Evolutionary conservation across 495 filamentous ascomycete genomes (phyloP).

Genomic region (Elasticomyces elasticus): DNA sequence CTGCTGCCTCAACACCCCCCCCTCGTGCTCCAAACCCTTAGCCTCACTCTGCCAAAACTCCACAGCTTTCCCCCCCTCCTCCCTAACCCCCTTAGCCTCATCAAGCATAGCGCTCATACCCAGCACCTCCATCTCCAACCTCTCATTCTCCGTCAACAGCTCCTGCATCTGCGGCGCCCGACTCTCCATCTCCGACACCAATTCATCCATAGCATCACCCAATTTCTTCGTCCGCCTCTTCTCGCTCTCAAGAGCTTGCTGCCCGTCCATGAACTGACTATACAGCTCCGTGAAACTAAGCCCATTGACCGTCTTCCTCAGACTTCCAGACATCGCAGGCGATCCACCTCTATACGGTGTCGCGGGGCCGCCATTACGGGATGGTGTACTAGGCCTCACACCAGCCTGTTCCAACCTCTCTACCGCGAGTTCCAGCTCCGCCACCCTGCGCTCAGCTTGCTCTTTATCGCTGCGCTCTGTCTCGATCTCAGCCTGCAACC

Average conservation of each 20-base stretch:
- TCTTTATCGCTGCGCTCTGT: slow-evolving; percentile 65
- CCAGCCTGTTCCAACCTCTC: slow-evolving; percentile 52
- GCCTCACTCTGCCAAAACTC: slow-evolving; percentile 66
- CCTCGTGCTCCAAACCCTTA: slow-evolving; percentile 59
- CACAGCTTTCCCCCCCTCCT: slow-evolving; percentile 47
- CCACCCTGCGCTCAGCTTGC: slow-evolving; percentile 56
- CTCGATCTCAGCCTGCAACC: slow-evolving; percentile 68
- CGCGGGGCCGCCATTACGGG: slow-evolving; percentile 40
- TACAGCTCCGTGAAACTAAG: slow-evolving; percentile 60
- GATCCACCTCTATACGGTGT: slow-evolving; percentile 41
- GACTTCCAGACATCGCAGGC: slow-evolving; percentile 30
- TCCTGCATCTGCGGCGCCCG: slow-evolving; percentile 54
- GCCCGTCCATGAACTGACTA: slow-evolving; percentile 52
- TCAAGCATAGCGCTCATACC: slow-evolving; percentile 67
- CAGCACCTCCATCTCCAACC: slow-evolving; percentile 55
- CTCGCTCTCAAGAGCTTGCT: slow-evolving; percentile 52
- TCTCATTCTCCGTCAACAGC: slow-evolving; percentile 43
- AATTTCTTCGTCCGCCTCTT: slow-evolving; percentile 62
- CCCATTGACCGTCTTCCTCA: slow-evolving; percentile 44
- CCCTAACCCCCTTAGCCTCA: slow-evolving; percentile 44
- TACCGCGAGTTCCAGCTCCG: slow-evolving; percentile 64
- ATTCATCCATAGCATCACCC: slow-evolving; percentile 65
- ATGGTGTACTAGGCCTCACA: slow-evolving; percentile 51
- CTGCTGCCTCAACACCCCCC: slow-evolving; percentile 70
- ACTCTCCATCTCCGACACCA: slow-evolving; percentile 53